phyloP scores from a whole-genome alignment of 2,329 filamentous ascomycete species.

The Parascedosporium putredinis region DNA sequence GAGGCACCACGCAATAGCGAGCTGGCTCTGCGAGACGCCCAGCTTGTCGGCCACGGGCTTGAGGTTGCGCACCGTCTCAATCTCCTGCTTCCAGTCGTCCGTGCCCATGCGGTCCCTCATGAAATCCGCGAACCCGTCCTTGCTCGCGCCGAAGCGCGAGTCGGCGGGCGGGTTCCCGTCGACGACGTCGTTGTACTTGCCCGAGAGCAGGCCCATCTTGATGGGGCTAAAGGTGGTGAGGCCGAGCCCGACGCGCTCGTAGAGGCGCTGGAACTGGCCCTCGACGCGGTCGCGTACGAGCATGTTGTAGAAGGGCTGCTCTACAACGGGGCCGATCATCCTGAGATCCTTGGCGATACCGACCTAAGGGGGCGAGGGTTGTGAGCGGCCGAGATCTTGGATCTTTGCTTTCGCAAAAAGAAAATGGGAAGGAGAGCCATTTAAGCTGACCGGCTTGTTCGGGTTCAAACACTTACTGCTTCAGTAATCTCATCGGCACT shows the following conservation, averaged over 20 bases:
- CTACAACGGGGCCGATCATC: slow-evolving; percentile 52
- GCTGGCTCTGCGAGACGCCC: slow-evolving; percentile 38
- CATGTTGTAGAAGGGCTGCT: slow-evolving; percentile 61
- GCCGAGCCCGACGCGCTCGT: slow-evolving; percentile 46
- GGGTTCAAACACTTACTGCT: slow-evolving; percentile 5
- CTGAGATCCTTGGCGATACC: slow-evolving; percentile 47
- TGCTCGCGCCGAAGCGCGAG: slow-evolving; percentile 47
- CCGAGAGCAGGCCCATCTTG: slow-evolving; percentile 46
- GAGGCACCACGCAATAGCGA: slow-evolving; percentile 42
- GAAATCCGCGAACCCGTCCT: slow-evolving; percentile 45
- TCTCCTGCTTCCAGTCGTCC: slow-evolving; percentile 42
- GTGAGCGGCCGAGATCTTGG: too few relatives aligned
- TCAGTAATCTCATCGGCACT: slow-evolving; percentile 53
- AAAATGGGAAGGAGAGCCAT: too few relatives aligned
- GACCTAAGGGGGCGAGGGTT: too few relatives aligned
- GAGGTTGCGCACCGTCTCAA: slow-evolving; percentile 33
- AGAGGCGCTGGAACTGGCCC: slow-evolving; percentile 50
- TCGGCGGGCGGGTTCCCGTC: slow-evolving; percentile 39
- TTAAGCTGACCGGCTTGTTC: too few relatives aligned
- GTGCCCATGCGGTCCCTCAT: slow-evolving; percentile 32
- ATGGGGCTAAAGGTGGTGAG: slow-evolving; percentile 54
- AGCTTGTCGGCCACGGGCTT: slow-evolving; percentile 46
- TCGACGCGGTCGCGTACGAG: slow-evolving; percentile 52
- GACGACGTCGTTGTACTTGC: slow-evolving; percentile 53
- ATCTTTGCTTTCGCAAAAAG: too few relatives aligned